Percentiles rank a stretch among this genome's conserved stretches.
These are phyloP conservation scores for Bipolaris victoriae DNA, from an alignment of 2,329 filamentous ascomycete genomes.

Conservation along the genomic window DNA sequence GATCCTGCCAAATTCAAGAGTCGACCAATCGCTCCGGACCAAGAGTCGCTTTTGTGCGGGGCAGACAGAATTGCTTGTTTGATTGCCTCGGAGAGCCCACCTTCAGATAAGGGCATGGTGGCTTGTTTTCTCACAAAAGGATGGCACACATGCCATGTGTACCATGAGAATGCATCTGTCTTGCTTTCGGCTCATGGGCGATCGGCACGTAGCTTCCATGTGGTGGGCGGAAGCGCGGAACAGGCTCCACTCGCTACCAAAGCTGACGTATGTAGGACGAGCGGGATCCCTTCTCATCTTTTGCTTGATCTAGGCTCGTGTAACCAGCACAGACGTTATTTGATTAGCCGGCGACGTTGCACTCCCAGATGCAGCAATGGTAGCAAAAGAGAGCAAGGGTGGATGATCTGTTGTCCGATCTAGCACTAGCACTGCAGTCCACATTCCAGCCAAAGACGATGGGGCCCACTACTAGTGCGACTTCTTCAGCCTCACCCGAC, in stretches of 20 bases:
- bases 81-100: background rate
- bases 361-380: background rate
- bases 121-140: background rate
- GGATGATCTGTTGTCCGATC: background rate
- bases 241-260: slow-evolving; percentile 26
- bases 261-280: slow-evolving; percentile 29
- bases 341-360: background rate
- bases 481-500: slow-evolving; percentile 10
- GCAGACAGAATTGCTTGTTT: background rate
- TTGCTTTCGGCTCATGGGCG: slow-evolving; percentile 1
- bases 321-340: background rate
- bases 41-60: slow-evolving; percentile 6
- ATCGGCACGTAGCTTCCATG: slow-evolving; percentile 12
- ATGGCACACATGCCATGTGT: background rate
- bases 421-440: background rate
- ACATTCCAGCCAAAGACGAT: background rate
- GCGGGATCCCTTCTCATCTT: background rate
- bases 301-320: background rate
- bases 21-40: slow-evolving; percentile 8
- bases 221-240: slow-evolving; percentile 29
- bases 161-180: background rate
- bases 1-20: slow-evolving; percentile 18
- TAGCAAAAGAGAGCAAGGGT: background rate
- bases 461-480: slow-evolving; percentile 9
- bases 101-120: background rate